Evolutionary conservation across 257 asterid genomes (phyloP), one percentile per base, ranked within the genome.

Genomic region (Nicotiana noctiflora): DNA sequence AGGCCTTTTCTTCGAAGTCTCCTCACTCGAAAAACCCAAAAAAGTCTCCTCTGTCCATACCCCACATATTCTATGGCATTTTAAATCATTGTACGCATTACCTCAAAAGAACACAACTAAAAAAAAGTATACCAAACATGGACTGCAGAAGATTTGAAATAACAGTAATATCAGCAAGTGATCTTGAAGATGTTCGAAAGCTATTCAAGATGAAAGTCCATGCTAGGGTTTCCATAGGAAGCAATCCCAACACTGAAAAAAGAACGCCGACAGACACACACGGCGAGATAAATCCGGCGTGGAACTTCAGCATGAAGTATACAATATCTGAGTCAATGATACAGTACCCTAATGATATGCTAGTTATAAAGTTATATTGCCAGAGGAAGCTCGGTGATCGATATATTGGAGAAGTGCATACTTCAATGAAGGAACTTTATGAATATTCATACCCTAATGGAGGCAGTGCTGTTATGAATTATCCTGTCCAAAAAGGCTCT

Each of bases 191-290:
- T 11, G 89, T 88, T 1, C 88, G 98, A 21, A 68, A 8, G 3
- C 6, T 92, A 21, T 78, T 87, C 89, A 88, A 88, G 84, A 93
- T 91, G 97, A 88, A 90, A 61, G 95, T 93, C 37, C 84, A 93
- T 81, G 89, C 90, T 4, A 81, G 91, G 65, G 94, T 93, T 32
- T 84, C 91, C 9, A 80, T 93, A 55, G 92, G 93, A 1, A 55
- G 83, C 31, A 72, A 32, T 74, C 82, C 70, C 15, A 80, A 79
- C 37, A 67, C 82, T 8, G 87, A 76, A 21, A 88, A 80, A 44
- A 81, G 79, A 92, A 90, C 80, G 90, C 97, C 4, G 3, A 70
- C 77, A 3, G 77, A 70, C 77, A 70, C 21, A 32, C 77, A 70
- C 8, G 59, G 77, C 19, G 88, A 84, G 80, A 81, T 51, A 6